Evolutionary conservation across 352 stramenopile species (phyloP), one percentile per base, ranked within the genome.

Genomic region (Thraustochytrium striatum): DNA sequence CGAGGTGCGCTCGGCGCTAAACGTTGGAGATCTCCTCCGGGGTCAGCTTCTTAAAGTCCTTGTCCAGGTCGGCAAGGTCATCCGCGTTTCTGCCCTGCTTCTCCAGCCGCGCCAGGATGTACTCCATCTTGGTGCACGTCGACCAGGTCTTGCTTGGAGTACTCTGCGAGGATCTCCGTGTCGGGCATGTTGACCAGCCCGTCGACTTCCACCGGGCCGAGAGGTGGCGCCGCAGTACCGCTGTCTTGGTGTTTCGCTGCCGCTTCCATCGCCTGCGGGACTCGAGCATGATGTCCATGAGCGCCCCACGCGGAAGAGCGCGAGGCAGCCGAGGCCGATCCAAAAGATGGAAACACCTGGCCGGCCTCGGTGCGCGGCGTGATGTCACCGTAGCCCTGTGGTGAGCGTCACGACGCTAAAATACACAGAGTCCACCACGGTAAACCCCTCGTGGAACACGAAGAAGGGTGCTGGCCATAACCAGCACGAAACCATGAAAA

Each of bases 331-430:
- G 36, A 81, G 8, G 35, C 78, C 19, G 25, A 84, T 41, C 57
- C 73, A 85, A 25, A 85, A 61, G 3, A 84, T 83, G 9, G 82
- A 55, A 85, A 84, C 21, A 79, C 7, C 19, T 72, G 61, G 36
- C 82, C 82, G 3, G n/a, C 58, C 39, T 57, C 30, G 9, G 72
- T 83, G 0, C 36, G 13, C 21, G 82, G 82, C 28, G 55, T n/a
- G 19, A 83, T 21, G 69, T 85, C 82, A 39, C 82, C 82, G 53
- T 84, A 85, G 8, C 82, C 82, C 81, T 2, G 82, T 85, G 0
- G 81, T 85, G 2, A 85, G 28, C 19, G 79, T 83, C 0, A 80
- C 57, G n/a, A 75, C 52, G 9, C 44, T 69, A 69, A 83, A 84
- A 28, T 81, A 85, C 35, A 84, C 19, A 21, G 78, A 55, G 39